Conservation (phyloP, 257 asterid species). For the Nicotiana otophora region DNA sequence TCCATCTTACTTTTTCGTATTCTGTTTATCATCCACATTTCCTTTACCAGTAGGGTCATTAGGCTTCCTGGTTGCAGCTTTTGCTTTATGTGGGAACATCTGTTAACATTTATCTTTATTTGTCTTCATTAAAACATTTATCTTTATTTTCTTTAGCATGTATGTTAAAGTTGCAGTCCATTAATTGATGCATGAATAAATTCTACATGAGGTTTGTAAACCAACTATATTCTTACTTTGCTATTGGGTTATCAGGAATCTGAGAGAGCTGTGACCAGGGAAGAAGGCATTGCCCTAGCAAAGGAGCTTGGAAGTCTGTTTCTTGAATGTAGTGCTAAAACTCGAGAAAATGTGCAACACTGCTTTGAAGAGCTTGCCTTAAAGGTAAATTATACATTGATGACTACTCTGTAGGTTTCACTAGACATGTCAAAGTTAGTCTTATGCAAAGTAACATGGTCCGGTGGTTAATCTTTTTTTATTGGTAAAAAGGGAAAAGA, state of each 20-base stretch:
- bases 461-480: background rate
- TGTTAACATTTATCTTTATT: background rate
- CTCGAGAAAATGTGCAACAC: slow-evolving; percentile 76
- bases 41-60: background rate
- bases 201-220: background rate
- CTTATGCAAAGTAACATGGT: background rate
- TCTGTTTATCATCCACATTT: background rate
- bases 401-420: background rate
- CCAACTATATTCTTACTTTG: background rate
- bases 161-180: background rate
- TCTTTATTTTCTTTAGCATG: background rate
- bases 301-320: slow-evolving; percentile 73
- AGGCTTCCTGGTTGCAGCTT: background rate
- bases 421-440: too few species aligned
- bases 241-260: slow-evolving; percentile 52
- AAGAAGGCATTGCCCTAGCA: slow-evolving; percentile 73
- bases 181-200: background rate
- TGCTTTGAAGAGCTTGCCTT: slow-evolving; percentile 76
- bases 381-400: slow-evolving; percentile 42
- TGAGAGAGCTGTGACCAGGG: slow-evolving; percentile 68
- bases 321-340: slow-evolving; percentile 88
- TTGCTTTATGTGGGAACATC: background rate
- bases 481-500: too few species aligned
- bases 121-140: too few species aligned
- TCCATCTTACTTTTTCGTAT: background rate